Evolutionary conservation across 2,329 filamentous ascomycete genomes (phyloP).

Genomic region (Colletotrichum destructivum): DNA sequence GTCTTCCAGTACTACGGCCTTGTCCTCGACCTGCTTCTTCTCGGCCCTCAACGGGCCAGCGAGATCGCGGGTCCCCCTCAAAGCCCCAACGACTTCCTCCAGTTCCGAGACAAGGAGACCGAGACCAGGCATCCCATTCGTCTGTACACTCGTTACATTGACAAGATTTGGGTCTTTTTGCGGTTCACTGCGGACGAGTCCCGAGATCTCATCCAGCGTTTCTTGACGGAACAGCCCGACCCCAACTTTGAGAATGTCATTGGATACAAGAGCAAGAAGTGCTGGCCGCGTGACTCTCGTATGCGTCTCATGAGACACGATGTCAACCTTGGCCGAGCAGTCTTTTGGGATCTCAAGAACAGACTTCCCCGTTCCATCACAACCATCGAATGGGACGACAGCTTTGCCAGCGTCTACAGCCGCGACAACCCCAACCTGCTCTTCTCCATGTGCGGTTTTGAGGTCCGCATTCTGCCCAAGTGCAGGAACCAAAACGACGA

Average conservation of each 20-base stretch:
- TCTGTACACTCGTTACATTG: constrained; percentile 97
- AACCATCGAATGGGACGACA: constrained; percentile 99
- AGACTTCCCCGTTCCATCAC: constrained; percentile 93
- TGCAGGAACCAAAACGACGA: constrained; percentile 95
- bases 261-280: constrained; percentile 99
- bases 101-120: constrained; percentile 93
- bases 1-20: constrained; percentile 99
- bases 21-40: constrained; percentile 91
- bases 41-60: constrained; percentile 95
- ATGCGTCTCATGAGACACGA: constrained; percentile 99
- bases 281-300: constrained; percentile 96
- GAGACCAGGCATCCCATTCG: constrained; percentile 96
- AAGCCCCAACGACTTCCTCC: constrained; percentile 96
- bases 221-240: constrained; percentile 97
- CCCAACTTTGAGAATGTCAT: constrained; percentile 99
- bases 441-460: constrained; percentile 98
- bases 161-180: constrained; percentile 98
- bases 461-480: constrained; percentile 96
- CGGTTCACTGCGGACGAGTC: constrained; percentile 95
- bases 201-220: constrained; percentile 94
- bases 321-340: constrained; percentile 95
- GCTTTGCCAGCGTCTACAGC: constrained; percentile 98
- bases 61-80: constrained; percentile 96
- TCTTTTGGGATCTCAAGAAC: constrained; percentile 99
- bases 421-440: constrained; percentile 96